Base-by-base conservation (phyloP, 768 basidiomycete species). In the Pleurotus eryngii region DNA sequence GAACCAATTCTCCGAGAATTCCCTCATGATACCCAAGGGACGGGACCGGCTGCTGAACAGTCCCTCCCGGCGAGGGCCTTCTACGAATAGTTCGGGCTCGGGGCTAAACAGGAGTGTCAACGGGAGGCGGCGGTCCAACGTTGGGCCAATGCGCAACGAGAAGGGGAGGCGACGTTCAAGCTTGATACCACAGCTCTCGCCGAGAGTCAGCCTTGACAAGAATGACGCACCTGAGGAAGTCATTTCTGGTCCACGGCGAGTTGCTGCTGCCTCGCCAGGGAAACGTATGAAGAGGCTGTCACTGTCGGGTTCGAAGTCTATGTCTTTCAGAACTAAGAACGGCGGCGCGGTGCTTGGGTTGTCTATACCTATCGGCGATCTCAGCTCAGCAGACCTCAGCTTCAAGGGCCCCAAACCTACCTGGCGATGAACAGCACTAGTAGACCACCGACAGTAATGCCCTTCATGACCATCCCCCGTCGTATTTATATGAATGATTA, bases 111-210 rank as follows among this genome's bases (percentile, higher is more conserved):
- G 65, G 59, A 60, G 61, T 27, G 63, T 61, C 56, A 82, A 78
- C 64, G 71, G 74, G 27, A 76, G 86, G 45, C 76, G 88, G 59
- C 80, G 87, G 39, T 93, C 92, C 20, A 87, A 86, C 63, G 81
- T 91, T 57, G 92, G 91, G 4, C 81, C 87, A n/a, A 65, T 85
- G 68, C 84, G 92, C 37, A 78, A 74, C 59, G 92, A 93, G 68
- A 90, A 89, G 68, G 72, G 73, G 12, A 76, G 90, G 58, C 76
- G 92, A 58, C 80, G 91, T 57, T 92, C 91, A 39, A 94, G 92
- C 65, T 71, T 91, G 76, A 89, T 93, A 59, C 87, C 87, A n/a
- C 82, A 84, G 60, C 78, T 83, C 49, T 80, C 83, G 14, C 76
- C 79, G n/a, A 73, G 69, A 35, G 80, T 81, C 22, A 64, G 66